These are phyloP conservation scores for Earliella scabrosa DNA, from an alignment of 1,284 basidiomycete species.

Conservation along the genomic window DNA sequence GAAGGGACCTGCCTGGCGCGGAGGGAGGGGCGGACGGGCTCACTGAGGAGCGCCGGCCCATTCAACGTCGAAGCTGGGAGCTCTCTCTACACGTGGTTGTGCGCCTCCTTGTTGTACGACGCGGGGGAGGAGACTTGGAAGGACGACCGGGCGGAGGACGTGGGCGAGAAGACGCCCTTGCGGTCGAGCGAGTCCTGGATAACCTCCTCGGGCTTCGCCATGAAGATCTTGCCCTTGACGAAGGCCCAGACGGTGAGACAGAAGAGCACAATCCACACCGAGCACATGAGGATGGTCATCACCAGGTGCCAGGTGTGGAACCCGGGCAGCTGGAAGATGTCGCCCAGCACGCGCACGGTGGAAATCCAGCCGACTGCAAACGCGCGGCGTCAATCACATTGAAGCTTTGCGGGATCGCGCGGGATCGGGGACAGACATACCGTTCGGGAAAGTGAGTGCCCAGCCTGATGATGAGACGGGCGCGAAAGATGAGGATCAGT, in stretches of 20 bases:
- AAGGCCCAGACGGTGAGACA: constrained; percentile 47
- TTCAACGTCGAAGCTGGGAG: too few relatives aligned
- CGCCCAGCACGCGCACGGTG: constrained; percentile 44
- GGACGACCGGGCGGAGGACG: constrained; percentile 1
- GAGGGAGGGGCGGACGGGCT: too few relatives aligned
- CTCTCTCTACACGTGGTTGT: constrained; percentile 13
- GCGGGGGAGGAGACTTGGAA: neutral
- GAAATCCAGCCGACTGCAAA: constrained; percentile 50
- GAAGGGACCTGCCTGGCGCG: too few relatives aligned
- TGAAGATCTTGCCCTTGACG: constrained; percentile 49
- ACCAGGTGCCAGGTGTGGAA: constrained; percentile 45
- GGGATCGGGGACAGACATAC: constrained; percentile 28
- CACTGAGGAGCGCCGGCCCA: too few relatives aligned
- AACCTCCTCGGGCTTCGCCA: constrained; percentile 48
- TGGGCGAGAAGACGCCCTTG: constrained; percentile 6
- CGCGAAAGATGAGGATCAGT: neutral
- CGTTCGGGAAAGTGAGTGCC: constrained; percentile 54
- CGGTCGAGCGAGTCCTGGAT: constrained; percentile 38
- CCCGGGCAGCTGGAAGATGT: constrained; percentile 44
- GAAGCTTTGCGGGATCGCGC: neutral
- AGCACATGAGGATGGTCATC: constrained; percentile 43
- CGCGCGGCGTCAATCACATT: neutral
- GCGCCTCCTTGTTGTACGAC: constrained; percentile 17
- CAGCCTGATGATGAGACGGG: constrained; percentile 41
- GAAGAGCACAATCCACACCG: constrained; percentile 46